phyloP scores from a whole-genome alignment of 176 grass and related monocot species.

The Eragrostis curvula region DNA sequence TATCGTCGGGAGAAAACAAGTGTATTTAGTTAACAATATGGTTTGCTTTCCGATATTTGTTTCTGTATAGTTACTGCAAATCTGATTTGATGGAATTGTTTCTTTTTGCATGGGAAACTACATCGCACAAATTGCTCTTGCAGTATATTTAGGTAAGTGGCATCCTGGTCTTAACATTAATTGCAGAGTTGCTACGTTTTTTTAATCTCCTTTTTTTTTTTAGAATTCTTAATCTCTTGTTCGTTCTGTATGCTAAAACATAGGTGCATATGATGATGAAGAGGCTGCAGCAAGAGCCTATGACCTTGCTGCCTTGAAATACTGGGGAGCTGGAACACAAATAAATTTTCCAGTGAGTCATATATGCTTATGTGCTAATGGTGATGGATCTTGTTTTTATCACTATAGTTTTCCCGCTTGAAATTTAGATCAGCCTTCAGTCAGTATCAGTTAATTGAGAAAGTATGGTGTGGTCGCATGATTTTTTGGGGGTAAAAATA shows the following conservation, averaged over 20 bases:
- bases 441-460: conserved; percentile 8
- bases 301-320: conserved; percentile 98
- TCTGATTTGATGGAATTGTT: conserved; percentile 50
- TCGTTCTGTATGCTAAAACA: conserved; percentile 25
- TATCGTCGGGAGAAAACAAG: background rate
- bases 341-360: conserved; percentile 97
- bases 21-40: conserved; percentile 36
- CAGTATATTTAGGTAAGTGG: conserved; percentile 97
- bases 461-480: background rate
- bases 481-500: background rate
- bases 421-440: background rate
- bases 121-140: conserved; percentile 30
- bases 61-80: conserved; percentile 15
- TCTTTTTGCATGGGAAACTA: conserved; percentile 74
- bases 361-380: conserved; percentile 18
- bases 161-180: background rate
- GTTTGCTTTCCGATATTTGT: background rate
- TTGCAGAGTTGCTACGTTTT: conserved; percentile 3
- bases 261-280: conserved; percentile 99
- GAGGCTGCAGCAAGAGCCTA: conserved; percentile 99
- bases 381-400: background rate
- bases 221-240: conserved; percentile 24
- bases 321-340: conserved; percentile 97
- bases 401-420: background rate
- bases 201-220: too few relatives aligned